phyloP scores from a whole-genome alignment of 1,284 basidiomycete genomes.

The Trichosporon asahii region DNA sequence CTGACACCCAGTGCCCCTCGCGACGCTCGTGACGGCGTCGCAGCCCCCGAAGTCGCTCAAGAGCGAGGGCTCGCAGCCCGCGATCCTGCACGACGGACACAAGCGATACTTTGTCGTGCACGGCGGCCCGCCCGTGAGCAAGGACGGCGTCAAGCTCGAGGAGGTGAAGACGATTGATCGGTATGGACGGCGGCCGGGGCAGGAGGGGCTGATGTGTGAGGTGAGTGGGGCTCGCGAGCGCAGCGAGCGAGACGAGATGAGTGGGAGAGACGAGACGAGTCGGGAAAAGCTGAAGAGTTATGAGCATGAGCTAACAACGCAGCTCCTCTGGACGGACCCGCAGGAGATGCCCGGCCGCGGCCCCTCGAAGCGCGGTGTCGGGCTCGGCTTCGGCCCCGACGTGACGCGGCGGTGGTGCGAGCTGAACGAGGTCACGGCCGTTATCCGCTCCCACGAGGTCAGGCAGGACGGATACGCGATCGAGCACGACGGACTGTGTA shows the following conservation, averaged over 20 bases:
- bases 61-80: slow-evolving; percentile 48
- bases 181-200: slow-evolving; percentile 85
- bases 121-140: slow-evolving; percentile 85
- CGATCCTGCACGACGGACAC: slow-evolving; percentile 75
- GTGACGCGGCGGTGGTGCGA: slow-evolving; percentile 84
- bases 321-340: slow-evolving; percentile 91
- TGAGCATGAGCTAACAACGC: slow-evolving; percentile 6
- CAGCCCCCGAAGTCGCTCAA: slow-evolving; percentile 57
- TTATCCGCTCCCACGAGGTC: slow-evolving; percentile 96
- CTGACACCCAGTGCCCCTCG: slow-evolving; percentile 68
- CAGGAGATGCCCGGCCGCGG: slow-evolving; percentile 86
- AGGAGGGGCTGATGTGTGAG: slow-evolving; percentile 89
- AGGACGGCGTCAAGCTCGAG: slow-evolving; percentile 87
- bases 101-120: slow-evolving; percentile 96
- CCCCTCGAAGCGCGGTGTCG: slow-evolving; percentile 94
- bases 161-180: slow-evolving; percentile 85
- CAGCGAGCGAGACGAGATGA: not conserved
- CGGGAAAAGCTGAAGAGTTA: too few species aligned
- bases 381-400: slow-evolving; percentile 93
- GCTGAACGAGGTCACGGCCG: slow-evolving; percentile 77
- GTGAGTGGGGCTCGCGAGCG: slow-evolving; percentile 25
- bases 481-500: slow-evolving; percentile 57
- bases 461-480: slow-evolving; percentile 67
- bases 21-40: slow-evolving; percentile 76
- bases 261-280: too few species aligned